Evolutionary conservation across 2,329 filamentous ascomycete genomes (phyloP), one percentile per base, ranked within the genome.

Genomic region (Exophiala sp.): DNA sequence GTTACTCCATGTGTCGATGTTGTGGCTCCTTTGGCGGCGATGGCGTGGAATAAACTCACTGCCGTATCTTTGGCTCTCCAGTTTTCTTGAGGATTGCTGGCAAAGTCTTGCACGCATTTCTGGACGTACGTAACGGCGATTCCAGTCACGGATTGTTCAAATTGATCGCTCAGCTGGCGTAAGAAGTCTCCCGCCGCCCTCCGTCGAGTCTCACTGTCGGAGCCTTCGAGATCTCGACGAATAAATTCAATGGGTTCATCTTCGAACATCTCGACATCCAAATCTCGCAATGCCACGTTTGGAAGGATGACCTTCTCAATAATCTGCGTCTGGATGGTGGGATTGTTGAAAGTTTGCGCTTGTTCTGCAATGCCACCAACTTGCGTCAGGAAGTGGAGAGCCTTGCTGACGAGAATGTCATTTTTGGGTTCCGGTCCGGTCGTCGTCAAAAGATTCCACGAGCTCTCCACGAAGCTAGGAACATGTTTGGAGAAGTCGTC

Each of bases 191-290:
- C 97, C 0, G 94, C 90, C 34, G 93, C 91, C 63, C 93, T 80
- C 59, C 93, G 79, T 63, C 93, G 79, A 1, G 93, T 98, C 66
- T 97, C 93, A 47, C 86, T 94, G 68, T 98, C 93, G 1, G 93
- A 96, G 5, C 93, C 93, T 67, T 98, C 93, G 41, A 98, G 75
- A 68, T 98, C 93, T 62, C 89, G 81, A 56, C 93, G 81, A 64
- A 98, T 98, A 65, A 95, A 98, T 68, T 98, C 93, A 58, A 98
- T 98, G 0, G 93, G 93, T 72, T 98, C 94, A 65, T 98, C 94
- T 66, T 98, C 93, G 61, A 98, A 97, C 59, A 95, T 78, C 67
- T 98, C 93, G 47, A 95, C 79, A 59, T 98, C 94, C 0, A 90
- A 93, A 63, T 96, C 93, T 58, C 94, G 82, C 53, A 98, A 73